phyloP scores from a whole-genome alignment of 148 eudicot species.

The Fallopia convolvulus region DNA sequence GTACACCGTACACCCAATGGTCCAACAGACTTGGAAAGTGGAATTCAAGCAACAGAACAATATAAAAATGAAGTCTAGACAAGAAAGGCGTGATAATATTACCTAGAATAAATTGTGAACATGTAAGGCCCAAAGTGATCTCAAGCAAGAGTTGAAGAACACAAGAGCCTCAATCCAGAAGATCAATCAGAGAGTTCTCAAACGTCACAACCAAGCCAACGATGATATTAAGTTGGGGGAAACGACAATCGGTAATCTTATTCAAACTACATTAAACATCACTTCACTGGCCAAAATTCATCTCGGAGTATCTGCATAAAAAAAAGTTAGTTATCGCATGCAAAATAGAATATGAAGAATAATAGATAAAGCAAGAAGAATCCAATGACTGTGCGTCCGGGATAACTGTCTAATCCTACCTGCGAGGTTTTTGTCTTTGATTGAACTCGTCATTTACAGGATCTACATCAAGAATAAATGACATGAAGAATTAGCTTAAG shows the following conservation, averaged over 20 bases:
- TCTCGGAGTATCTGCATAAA: constrained; percentile 77
- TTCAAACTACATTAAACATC: constrained; percentile 26
- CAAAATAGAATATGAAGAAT: neutral
- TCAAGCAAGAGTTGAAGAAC: constrained; percentile 43
- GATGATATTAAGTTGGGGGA: constrained; percentile 14
- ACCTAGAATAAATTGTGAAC: constrained; percentile 47
- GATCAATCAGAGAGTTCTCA: constrained; percentile 25
- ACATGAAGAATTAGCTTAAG: neutral
- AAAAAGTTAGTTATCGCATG: neutral
- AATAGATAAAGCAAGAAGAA: neutral
- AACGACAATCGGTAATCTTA: constrained; percentile 3
- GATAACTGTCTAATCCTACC: constrained; percentile 29
- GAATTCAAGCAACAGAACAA: neutral
- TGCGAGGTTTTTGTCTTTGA: constrained; percentile 86
- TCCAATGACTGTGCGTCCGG: neutral
- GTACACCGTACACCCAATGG: neutral
- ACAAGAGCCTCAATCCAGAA: constrained; percentile 51
- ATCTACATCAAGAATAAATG: constrained; percentile 27
- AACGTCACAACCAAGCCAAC: constrained; percentile 22
- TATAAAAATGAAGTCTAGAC: neutral
- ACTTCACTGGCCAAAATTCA: constrained; percentile 85
- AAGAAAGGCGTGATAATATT: constrained; percentile 1
- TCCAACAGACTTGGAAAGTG: neutral
- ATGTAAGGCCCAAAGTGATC: constrained; percentile 64
- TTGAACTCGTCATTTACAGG: constrained; percentile 50